Conservation (phyloP, 495 filamentous ascomycete species). For the Hypoxylon subgilvum region DNA sequence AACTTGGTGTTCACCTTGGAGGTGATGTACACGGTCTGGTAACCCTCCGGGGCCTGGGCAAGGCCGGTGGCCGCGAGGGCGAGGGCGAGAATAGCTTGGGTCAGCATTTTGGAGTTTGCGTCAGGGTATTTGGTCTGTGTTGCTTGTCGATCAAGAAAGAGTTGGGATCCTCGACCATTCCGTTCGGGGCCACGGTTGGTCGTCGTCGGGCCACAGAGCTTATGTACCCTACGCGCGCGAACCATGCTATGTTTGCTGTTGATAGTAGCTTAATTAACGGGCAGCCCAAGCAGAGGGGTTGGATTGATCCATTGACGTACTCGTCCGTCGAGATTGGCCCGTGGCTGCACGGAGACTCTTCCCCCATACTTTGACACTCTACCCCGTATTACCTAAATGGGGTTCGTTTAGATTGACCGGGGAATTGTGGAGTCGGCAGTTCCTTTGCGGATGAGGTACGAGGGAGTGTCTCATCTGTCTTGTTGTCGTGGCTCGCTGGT, state of each 20-base stretch:
- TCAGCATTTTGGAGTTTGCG: background rate
- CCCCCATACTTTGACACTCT: background rate
- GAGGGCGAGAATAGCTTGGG: slow-evolving; percentile 42
- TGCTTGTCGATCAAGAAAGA: background rate
- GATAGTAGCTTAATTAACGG: background rate
- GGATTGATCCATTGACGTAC: background rate
- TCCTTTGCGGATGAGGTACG: background rate
- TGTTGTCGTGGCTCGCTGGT: background rate
- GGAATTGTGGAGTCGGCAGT: background rate
- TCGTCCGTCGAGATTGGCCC: background rate
- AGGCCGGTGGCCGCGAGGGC: slow-evolving; percentile 55
- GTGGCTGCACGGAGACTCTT: background rate
- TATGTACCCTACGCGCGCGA: background rate
- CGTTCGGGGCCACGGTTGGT: background rate
- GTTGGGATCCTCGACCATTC: background rate
- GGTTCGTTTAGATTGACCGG: background rate
- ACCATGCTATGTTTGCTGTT: background rate
- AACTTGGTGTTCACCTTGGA: slow-evolving; percentile 59
- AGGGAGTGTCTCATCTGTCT: background rate
- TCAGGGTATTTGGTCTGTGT: background rate
- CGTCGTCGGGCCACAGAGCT: background rate
- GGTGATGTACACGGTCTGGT: slow-evolving; percentile 57
- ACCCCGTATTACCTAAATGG: background rate
- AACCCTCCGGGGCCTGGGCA: slow-evolving; percentile 51
- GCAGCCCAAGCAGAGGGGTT: background rate